These are phyloP conservation scores for Albatrellus sp. DNA, from an alignment of 1,284 basidiomycete species.

Conservation along the genomic window DNA sequence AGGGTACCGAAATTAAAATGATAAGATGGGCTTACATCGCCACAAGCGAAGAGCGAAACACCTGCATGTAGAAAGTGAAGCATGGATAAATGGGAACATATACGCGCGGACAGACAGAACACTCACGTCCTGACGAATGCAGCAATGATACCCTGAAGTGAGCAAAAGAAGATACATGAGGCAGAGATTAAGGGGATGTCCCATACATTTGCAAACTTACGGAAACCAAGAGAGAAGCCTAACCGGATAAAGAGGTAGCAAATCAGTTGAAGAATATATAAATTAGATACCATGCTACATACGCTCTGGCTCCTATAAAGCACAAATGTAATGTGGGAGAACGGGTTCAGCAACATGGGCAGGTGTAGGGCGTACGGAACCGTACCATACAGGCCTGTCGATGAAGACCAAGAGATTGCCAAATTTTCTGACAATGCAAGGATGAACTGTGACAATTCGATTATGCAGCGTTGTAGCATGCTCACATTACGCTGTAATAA, in stretches of 20 bases:
- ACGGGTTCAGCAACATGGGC: background rate
- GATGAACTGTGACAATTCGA: background rate
- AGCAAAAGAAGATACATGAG: background rate
- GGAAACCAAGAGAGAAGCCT: background rate
- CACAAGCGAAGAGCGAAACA: slow-evolving; percentile 56
- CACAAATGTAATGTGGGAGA: slow-evolving; percentile 17
- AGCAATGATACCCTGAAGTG: slow-evolving; percentile 40
- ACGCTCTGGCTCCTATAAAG: slow-evolving; percentile 9
- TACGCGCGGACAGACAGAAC: background rate
- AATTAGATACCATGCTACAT: slow-evolving; percentile 1
- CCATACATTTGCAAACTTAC: slow-evolving; percentile 29
- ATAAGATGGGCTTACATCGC: slow-evolving; percentile 37
- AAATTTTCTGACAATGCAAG: slow-evolving; percentile 29
- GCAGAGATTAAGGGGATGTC: slow-evolving; percentile 36
- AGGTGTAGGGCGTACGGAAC: too few relatives aligned
- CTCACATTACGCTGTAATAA: too few relatives aligned
- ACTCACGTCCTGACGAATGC: slow-evolving; percentile 49
- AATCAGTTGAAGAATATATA: background rate
- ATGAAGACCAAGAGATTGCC: slow-evolving; percentile 27
- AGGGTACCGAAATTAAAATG: background rate
- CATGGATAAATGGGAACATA: background rate
- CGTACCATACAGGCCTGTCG: slow-evolving; percentile 36
- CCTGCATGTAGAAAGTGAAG: slow-evolving; percentile 20
- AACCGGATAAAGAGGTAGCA: background rate
- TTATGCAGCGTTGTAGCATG: slow-evolving; percentile 30